Percentiles rank a stretch among this genome's conserved stretches.
phyloP scores from a whole-genome alignment of 2,329 filamentous ascomycete species.

The Colletotrichum shisoi region DNA sequence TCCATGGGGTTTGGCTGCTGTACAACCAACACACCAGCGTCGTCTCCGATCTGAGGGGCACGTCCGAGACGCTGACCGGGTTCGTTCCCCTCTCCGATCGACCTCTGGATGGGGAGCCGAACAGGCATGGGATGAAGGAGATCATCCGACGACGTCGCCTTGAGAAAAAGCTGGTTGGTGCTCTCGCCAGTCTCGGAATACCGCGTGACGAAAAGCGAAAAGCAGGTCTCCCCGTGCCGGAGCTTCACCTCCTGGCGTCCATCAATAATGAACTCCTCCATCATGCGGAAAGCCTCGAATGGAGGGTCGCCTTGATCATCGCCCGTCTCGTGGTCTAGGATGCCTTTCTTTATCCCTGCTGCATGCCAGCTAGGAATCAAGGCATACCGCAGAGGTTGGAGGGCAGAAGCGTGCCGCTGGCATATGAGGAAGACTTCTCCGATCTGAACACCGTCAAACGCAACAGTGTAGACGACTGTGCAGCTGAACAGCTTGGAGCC shows the following conservation, averaged over 20 bases:
- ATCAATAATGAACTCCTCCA: slow-evolving; percentile 15
- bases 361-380: slow-evolving; percentile 3
- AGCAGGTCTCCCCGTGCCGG: neutral
- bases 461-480: neutral
- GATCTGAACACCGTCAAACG: neutral
- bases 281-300: slow-evolving; percentile 6
- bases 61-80: neutral
- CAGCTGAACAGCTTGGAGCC: neutral
- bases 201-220: slow-evolving; percentile 16
- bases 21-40: neutral
- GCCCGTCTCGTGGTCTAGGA: neutral
- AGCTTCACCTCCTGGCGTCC: slow-evolving; percentile 9
- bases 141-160: neutral
- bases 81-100: neutral
- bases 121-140: slow-evolving; percentile 7
- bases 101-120: neutral
- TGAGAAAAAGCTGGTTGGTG: slow-evolving; percentile 1
- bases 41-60: neutral
- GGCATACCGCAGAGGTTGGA: slow-evolving; percentile 14
- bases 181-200: slow-evolving; percentile 6
- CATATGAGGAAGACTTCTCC: slow-evolving; percentile 6
- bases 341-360: neutral
- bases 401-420: slow-evolving; percentile 8
- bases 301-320: neutral
- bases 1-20: neutral